Evolutionary conservation across 176 grass and related monocot genomes (phyloP), one percentile per base, ranked within the genome.

Genomic region (Stipa capillata): DNA sequence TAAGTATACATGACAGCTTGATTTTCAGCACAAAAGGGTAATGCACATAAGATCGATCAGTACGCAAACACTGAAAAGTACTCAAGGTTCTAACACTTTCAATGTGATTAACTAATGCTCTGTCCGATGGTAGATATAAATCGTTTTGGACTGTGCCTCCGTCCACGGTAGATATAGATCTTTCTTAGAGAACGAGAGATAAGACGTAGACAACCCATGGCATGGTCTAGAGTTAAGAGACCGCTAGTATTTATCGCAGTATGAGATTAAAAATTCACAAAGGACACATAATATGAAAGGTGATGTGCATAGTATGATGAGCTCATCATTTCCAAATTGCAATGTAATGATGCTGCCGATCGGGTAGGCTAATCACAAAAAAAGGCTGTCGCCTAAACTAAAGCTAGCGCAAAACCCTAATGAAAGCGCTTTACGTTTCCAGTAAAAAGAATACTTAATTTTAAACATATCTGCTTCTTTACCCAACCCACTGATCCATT

Each of bases 401-500:
- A 88, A 73, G 66, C 66, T 66, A 18, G 8, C 32, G 25, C 70
- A 70, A 5, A 79, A 68, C 5, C 34, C 52, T 74, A 80, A 71
- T 85, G 71, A 41, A 89, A 89, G 44, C 35, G 56, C 82, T 85
- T 81, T 89, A 53, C 5, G 60, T 47, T 89, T 75, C 76, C 57
- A 17, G 65, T n/a, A n/a, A n/a, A n/a, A n/a, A 65, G 57, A 27
- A 18, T 20, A 35, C 32, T 53, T 62, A 56, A 33, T 81, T 69
- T 63, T 63, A 70, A 62, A 9, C 15, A 62, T 10, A 59, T 71
- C 41, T 89, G 82, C 82, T 55, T 76, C 82, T 85, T 81, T 85
- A 81, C 73, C 87, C 69, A 85, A 84, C 76, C 76, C 87, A 85
- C 82, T 76, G 55, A 84, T 48, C 25, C 40, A 42, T 84, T n/a